Evolutionary conservation across 2,329 filamentous ascomycete genomes (phyloP).

Genomic region (Cytospora paraplurivora): DNA sequence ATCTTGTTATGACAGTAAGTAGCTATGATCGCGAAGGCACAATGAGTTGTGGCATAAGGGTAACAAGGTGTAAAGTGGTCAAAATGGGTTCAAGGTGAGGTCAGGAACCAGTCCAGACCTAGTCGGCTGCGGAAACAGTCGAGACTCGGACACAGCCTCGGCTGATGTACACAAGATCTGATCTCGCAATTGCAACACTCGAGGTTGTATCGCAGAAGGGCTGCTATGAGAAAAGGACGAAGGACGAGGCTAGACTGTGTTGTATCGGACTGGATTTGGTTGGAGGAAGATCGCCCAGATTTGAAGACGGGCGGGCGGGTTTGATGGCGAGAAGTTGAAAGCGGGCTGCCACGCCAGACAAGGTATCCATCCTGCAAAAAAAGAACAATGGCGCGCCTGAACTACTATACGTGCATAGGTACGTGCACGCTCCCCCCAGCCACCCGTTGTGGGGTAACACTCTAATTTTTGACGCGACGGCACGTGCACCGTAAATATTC

Average conservation of each 20-base stretch:
- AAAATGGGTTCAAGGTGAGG: neutral
- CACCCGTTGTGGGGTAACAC: conserved; percentile 3
- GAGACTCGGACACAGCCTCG: neutral
- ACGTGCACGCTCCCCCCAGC: conserved; percentile 2
- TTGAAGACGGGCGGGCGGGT: neutral
- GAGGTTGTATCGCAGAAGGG: neutral
- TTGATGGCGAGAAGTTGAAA: neutral
- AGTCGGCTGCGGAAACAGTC: neutral
- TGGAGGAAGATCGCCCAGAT: too few species aligned
- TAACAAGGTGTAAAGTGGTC: neutral
- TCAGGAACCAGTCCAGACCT: conserved; percentile 1
- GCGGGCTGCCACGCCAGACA: neutral
- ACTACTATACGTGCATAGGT: neutral
- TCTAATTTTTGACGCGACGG: conserved; percentile 1
- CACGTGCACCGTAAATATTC: conserved; percentile 1
- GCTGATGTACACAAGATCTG: neutral
- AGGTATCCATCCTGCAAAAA: neutral
- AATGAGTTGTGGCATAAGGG: neutral
- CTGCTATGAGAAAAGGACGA: neutral
- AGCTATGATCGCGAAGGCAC: neutral
- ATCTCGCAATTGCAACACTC: neutral
- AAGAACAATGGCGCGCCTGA: conserved; percentile 3
- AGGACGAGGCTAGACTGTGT: neutral
- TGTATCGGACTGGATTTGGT: neutral
- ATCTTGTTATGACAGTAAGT: neutral